Conservation (phyloP, 106 monocot genomes). For the Acorus gramineus region DNA sequence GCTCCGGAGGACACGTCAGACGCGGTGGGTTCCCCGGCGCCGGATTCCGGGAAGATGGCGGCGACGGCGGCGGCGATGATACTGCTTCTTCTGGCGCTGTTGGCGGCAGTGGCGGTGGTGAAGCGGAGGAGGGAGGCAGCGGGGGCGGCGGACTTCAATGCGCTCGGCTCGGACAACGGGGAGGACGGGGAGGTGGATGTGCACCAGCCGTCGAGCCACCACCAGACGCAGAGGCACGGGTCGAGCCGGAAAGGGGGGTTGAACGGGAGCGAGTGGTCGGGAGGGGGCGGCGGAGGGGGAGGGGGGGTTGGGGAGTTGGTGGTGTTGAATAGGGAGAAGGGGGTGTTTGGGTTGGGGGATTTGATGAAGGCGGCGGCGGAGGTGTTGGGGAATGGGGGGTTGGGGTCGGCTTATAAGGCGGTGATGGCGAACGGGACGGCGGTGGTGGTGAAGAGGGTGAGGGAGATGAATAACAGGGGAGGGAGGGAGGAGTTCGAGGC, state of each 20-base stretch:
- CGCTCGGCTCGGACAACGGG: conserved; percentile 4
- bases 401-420: conserved; percentile 74
- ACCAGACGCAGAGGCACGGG: neutral
- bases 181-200: neutral
- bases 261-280: neutral
- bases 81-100: neutral
- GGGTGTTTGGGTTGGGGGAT: conserved; percentile 43
- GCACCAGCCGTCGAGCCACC: neutral
- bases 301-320: conserved; percentile 20
- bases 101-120: conserved; percentile 2
- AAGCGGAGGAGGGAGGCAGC: neutral
- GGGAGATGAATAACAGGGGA: conserved; percentile 45
- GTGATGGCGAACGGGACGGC: conserved; percentile 37
- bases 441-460: conserved; percentile 70
- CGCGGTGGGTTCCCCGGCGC: neutral
- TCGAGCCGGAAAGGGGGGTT: neutral
- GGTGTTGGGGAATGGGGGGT: conserved; percentile 62
- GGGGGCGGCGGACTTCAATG: conserved; percentile 6
- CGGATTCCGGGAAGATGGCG: conserved; percentile 5
- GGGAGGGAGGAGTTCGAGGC: conserved; percentile 45
- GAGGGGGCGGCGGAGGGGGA: neutral
- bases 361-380: conserved; percentile 91
- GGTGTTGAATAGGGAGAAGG: conserved; percentile 43
- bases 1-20: neutral
- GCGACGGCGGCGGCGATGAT: conserved; percentile 4